Evolutionary conservation across 2,329 filamentous ascomycete genomes (phyloP).

Genomic region (Trichoderma sp.): DNA sequence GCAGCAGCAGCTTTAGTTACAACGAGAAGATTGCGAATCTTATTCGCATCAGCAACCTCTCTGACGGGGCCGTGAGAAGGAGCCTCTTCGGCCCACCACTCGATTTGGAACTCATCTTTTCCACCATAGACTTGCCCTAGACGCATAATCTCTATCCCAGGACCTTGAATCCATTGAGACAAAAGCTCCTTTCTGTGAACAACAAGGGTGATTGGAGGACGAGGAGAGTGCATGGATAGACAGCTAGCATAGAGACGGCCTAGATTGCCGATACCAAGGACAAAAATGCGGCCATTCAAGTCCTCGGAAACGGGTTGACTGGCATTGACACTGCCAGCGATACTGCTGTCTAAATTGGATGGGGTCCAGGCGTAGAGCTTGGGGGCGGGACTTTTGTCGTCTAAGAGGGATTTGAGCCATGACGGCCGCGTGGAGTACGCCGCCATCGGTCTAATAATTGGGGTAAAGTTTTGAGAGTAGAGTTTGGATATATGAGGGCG

Average conservation of each 20-base stretch:
- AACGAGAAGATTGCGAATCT: slow-evolving; percentile 74
- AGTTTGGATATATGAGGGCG: neutral
- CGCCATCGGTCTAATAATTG: neutral
- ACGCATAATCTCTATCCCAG: slow-evolving; percentile 50
- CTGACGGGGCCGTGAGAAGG: slow-evolving; percentile 41
- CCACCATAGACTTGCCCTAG: slow-evolving; percentile 36
- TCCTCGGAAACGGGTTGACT: slow-evolving; percentile 20
- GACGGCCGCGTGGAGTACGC: slow-evolving; percentile 28
- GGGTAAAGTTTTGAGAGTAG: neutral
- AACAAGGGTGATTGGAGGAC: slow-evolving; percentile 78
- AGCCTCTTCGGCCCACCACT: slow-evolving; percentile 55
- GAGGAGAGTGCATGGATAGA: slow-evolving; percentile 59
- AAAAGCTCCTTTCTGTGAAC: slow-evolving; percentile 62
- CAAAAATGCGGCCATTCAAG: slow-evolving; percentile 61
- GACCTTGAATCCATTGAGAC: slow-evolving; percentile 47
- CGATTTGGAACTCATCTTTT: slow-evolving; percentile 48
- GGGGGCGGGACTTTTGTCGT: slow-evolving; percentile 33
- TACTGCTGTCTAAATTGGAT: slow-evolving; percentile 33
- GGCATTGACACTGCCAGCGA: neutral
- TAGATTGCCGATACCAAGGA: slow-evolving; percentile 80
- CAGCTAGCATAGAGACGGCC: slow-evolving; percentile 77
- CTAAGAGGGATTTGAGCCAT: slow-evolving; percentile 41
- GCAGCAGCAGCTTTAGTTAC: slow-evolving; percentile 74
- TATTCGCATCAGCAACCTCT: slow-evolving; percentile 43
- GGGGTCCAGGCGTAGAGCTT: slow-evolving; percentile 43